These are phyloP conservation scores for Nannizziopsis arthrosporioides DNA, from an alignment of 2,329 filamentous ascomycete species.

Conservation along the genomic window DNA sequence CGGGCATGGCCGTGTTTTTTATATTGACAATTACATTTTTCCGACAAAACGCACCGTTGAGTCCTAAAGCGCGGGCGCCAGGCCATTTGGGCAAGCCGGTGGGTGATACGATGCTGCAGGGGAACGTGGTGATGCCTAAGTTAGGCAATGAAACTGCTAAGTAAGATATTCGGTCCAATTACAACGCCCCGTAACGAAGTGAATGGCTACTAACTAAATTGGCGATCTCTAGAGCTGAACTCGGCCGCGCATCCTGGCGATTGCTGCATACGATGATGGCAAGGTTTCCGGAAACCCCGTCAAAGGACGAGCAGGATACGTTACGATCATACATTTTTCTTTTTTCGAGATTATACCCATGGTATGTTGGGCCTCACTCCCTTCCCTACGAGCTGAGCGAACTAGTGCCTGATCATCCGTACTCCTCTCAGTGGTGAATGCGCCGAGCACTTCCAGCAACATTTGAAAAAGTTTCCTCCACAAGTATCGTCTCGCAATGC, in stretches of 20 bases:
- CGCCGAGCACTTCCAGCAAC: constrained; percentile 50
- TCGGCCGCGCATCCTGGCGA: constrained; percentile 55
- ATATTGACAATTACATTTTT: constrained; percentile 31
- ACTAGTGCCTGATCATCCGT: not conserved
- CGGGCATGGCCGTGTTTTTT: constrained; percentile 24
- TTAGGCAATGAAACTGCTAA: constrained; percentile 41
- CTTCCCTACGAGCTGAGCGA: not conserved
- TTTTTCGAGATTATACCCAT: constrained; percentile 54
- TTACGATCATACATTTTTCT: constrained; percentile 51
- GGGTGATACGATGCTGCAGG: constrained; percentile 27
- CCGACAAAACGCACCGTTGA: constrained; percentile 25
- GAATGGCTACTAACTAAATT: not conserved
- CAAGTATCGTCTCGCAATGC: constrained; percentile 51
- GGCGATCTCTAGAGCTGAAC: constrained; percentile 41
- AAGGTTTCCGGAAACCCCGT: constrained; percentile 52
- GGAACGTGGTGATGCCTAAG: constrained; percentile 36
- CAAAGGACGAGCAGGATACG: constrained; percentile 48
- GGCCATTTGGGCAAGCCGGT: constrained; percentile 29
- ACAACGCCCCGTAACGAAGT: constrained; percentile 1
- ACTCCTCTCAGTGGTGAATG: constrained; percentile 47
- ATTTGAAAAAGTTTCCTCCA: constrained; percentile 51
- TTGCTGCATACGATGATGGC: constrained; percentile 56
- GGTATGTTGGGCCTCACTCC: constrained; percentile 29
- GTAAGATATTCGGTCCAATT: constrained; percentile 20
- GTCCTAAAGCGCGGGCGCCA: constrained; percentile 31